A percentile compares a stretch with the other conserved stretches of the same genome.
phyloP scores from a whole-genome alignment of 2,329 filamentous ascomycete species.

The Cladosporium sp. region DNA sequence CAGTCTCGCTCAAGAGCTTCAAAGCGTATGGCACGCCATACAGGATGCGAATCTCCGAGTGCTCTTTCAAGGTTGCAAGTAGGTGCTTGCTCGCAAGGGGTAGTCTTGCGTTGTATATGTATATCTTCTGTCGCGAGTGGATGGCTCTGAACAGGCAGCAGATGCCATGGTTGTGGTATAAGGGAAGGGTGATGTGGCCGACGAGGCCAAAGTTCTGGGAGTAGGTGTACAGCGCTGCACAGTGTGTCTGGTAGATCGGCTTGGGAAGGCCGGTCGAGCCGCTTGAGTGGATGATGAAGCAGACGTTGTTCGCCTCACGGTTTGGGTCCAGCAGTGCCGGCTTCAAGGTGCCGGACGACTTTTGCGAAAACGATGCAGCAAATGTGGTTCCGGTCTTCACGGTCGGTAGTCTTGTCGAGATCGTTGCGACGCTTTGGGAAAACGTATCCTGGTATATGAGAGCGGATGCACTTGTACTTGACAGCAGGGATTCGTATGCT shows the following conservation, averaged over 20 bases:
- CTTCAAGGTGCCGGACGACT: conserved; percentile 2
- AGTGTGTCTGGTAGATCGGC: conserved; percentile 59
- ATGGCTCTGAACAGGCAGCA: conserved; percentile 55
- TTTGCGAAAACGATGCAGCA: conserved; percentile 14
- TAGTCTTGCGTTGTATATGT: conserved; percentile 54
- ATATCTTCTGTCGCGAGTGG: conserved; percentile 48
- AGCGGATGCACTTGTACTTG: conserved; percentile 38
- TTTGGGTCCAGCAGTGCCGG: conserved; percentile 28
- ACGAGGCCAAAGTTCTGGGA: conserved; percentile 45
- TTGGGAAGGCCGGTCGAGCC: conserved; percentile 63
- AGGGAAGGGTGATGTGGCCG: conserved; percentile 55
- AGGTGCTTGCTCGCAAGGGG: conserved; percentile 48
- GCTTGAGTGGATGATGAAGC: conserved; percentile 48
- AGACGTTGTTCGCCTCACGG: conserved; percentile 34
- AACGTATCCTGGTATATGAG: conserved; percentile 27
- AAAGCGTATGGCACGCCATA: conserved; percentile 63
- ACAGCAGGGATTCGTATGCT: conserved; percentile 51
- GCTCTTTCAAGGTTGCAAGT: conserved; percentile 23
- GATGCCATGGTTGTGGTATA: conserved; percentile 60
- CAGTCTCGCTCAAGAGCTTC: conserved; percentile 59
- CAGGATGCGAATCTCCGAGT: conserved; percentile 50
- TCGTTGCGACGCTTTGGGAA: conserved; percentile 27
- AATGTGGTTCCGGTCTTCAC: conserved; percentile 35
- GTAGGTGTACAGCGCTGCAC: conserved; percentile 49
- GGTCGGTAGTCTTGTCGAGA: conserved; percentile 26